Percentiles rank a stretch among this genome's conserved stretches.
phyloP scores from a whole-genome alignment of 2,329 filamentous ascomycete genomes.

The Blumeria graminis region DNA sequence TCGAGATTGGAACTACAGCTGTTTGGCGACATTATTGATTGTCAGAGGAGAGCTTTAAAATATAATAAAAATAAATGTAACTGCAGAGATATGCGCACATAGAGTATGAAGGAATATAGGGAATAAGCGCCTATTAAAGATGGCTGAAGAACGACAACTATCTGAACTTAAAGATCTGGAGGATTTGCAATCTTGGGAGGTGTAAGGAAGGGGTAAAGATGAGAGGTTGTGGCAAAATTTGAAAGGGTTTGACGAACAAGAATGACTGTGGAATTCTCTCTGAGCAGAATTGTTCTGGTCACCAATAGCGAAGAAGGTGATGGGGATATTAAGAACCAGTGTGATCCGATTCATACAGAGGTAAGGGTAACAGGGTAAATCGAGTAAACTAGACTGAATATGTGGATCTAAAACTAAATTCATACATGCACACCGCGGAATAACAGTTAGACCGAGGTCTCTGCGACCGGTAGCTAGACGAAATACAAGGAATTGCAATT shows the following conservation, averaged over 20 bases:
- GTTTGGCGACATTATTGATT: slow-evolving; percentile 17
- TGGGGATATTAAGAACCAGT: background rate
- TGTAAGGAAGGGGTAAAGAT: slow-evolving; percentile 5
- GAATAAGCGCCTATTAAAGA: slow-evolving; percentile 7
- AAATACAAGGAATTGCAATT: too few species aligned
- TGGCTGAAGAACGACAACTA: slow-evolving; percentile 7
- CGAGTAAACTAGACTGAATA: too few species aligned
- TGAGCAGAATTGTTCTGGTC: slow-evolving; percentile 7
- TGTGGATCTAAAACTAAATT: too few species aligned
- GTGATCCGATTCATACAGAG: too few species aligned
- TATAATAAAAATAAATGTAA: slow-evolving; percentile 4
- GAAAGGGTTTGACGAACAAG: slow-evolving; percentile 15
- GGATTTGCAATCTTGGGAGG: slow-evolving; percentile 9
- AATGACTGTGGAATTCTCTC: slow-evolving; percentile 8
- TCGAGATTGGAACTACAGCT: slow-evolving; percentile 12
- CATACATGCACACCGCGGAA: too few species aligned
- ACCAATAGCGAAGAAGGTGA: slow-evolving; percentile 5
- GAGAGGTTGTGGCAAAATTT: slow-evolving; percentile 11
- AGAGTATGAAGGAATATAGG: slow-evolving; percentile 5
- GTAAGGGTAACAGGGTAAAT: too few species aligned
- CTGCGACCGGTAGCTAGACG: too few species aligned
- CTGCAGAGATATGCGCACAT: slow-evolving; percentile 3
- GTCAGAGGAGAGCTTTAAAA: slow-evolving; percentile 16
- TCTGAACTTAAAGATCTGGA: slow-evolving; percentile 11
- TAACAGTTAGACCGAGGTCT: too few species aligned